Evolutionary conservation across 78 protist species (phyloP), one percentile per base, ranked within the genome.

Genomic region (Guillardia theta): DNA sequence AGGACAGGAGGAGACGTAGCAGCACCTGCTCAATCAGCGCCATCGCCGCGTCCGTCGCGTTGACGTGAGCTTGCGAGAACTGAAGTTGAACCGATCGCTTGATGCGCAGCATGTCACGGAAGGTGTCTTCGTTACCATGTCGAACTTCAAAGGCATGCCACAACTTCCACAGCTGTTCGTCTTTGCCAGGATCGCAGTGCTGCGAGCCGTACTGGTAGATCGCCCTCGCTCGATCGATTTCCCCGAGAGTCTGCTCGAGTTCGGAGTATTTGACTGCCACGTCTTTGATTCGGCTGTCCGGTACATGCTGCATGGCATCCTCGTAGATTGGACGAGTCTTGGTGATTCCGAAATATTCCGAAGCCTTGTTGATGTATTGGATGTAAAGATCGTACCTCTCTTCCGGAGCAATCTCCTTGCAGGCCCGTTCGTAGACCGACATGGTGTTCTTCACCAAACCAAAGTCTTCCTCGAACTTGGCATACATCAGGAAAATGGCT

Each of bases 81-180:
- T 46, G 93, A 33, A 92, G 88, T 8, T 48, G 58, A 0, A 99
- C 99, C 6, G 98, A 64, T 30, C 99, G 95, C 93, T 94, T 94
- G 70, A 98, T 92, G 88, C 99, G 96, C 18, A 97, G 93, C 99
- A 99, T 96, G 45, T 99, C 99, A 6, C 96, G 64, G 96, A 96
- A 98, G 10, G 99, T 99, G 64, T 98, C 99, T 78, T 94, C 97
- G 93, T 99, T 98, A 33, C 99, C 99, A 78, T 98, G 99, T 36
- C 48, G 21, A 24, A 88, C 96, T 96, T 99, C 99, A 80, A 99
- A 99, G 4, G 94, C 97, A 27, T 94, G 50, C 99, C 99, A 99
- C 10, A 93, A n/a, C n/a, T 78, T 18, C 99, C 99, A 99, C 94
- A 53, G 97, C 22, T 64, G 54, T 64, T 6, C 30, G n/a, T 24